phyloP scores from a whole-genome alignment of 306 rosid genomes.

The Cicer chorassanicum region DNA sequence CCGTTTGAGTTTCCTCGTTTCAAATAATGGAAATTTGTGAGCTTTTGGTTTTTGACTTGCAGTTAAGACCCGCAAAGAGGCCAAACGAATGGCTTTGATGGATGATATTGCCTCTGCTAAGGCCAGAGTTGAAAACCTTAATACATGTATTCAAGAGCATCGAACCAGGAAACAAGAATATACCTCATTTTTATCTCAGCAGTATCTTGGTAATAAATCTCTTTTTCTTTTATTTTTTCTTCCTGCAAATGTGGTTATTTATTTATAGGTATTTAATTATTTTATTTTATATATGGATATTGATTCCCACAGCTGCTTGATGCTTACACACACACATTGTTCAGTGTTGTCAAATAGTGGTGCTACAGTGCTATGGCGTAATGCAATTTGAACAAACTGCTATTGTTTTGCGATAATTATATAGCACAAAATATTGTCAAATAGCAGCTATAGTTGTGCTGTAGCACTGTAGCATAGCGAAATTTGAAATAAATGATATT shows the following conservation, averaged over 20 bases:
- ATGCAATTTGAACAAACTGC: too few species aligned
- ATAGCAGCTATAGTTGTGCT: too few species aligned
- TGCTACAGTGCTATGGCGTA: too few species aligned
- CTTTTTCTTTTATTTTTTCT: neutral
- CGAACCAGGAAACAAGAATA: constrained; percentile 59
- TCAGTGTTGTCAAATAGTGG: too few species aligned
- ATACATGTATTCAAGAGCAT: constrained; percentile 51
- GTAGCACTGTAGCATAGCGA: too few species aligned
- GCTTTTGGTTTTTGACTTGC: constrained; percentile 13
- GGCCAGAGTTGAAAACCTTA: constrained; percentile 61
- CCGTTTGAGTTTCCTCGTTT: neutral
- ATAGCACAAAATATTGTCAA: too few species aligned
- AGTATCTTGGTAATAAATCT: constrained; percentile 56
- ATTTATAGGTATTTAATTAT: neutral
- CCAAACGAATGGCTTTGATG: constrained; percentile 66
- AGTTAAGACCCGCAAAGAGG: constrained; percentile 88
- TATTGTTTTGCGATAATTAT: too few species aligned
- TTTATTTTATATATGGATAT: neutral
- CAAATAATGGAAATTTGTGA: neutral
- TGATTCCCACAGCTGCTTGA: neutral
- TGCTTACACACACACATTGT: too few species aligned
- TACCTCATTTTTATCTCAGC: constrained; percentile 56
- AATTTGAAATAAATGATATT: too few species aligned
- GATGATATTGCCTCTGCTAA: constrained; percentile 69
- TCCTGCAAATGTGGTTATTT: neutral